A percentile compares a stretch with the other conserved stretches of the same genome.
Evolutionary conservation across 495 filamentous ascomycete genomes (phyloP).

Genomic region (Aspergillus diversus): DNA sequence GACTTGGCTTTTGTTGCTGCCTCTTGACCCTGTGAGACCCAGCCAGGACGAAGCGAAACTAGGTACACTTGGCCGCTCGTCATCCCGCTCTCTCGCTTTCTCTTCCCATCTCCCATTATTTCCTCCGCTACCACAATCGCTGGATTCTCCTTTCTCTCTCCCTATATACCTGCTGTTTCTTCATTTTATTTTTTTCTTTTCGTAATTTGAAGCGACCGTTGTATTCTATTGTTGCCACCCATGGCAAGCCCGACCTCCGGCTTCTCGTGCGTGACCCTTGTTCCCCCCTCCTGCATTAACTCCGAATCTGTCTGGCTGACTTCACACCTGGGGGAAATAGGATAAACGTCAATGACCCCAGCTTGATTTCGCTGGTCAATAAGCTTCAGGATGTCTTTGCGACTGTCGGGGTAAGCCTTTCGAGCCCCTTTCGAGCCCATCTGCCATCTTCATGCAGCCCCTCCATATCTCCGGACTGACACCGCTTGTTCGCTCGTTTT

Average conservation of each 20-base stretch:
- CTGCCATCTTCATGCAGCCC: slow-evolving; percentile 10
- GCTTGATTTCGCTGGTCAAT: slow-evolving; percentile 92
- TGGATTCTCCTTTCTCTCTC: neutral
- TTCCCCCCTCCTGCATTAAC: slow-evolving; percentile 31
- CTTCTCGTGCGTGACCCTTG: slow-evolving; percentile 48
- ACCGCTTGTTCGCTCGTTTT: slow-evolving; percentile 33
- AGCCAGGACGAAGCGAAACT: slow-evolving; percentile 12
- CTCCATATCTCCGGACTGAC: slow-evolving; percentile 31
- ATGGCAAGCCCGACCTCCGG: slow-evolving; percentile 52
- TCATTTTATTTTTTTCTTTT: slow-evolving; percentile 18
- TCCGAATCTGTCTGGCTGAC: slow-evolving; percentile 32
- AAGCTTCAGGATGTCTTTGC: slow-evolving; percentile 99
- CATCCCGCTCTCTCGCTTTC: slow-evolving; percentile 16
- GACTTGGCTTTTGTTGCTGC: slow-evolving; percentile 19
- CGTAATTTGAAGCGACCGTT: slow-evolving; percentile 26
- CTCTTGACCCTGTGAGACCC: slow-evolving; percentile 2
- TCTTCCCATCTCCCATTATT: slow-evolving; percentile 4
- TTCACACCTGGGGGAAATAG: slow-evolving; percentile 41
- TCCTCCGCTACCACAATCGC: neutral
- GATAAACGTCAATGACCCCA: slow-evolving; percentile 80
- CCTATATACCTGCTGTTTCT: slow-evolving; percentile 12
- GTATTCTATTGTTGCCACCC: slow-evolving; percentile 37
- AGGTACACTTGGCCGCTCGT: slow-evolving; percentile 19
- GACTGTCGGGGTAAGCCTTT: slow-evolving; percentile 85
- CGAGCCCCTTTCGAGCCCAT: neutral